Evolutionary conservation across 768 basidiomycete genomes (phyloP).

Genomic region (Neoboletus subvelutipes): DNA sequence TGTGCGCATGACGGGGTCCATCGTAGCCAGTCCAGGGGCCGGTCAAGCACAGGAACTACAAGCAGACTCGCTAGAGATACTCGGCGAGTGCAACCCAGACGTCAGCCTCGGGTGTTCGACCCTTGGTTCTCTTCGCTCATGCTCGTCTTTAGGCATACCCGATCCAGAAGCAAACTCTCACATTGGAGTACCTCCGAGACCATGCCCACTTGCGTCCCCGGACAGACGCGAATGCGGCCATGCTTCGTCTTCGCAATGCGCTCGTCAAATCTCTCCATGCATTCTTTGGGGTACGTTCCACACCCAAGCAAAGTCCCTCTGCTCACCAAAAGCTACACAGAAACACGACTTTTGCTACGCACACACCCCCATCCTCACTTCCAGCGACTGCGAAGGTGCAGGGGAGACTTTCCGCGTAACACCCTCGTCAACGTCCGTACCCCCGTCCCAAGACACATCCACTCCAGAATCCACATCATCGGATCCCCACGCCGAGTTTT

Average conservation of each 20-base stretch:
- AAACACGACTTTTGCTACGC: conserved; percentile 73
- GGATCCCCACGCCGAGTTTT: conserved; percentile 53
- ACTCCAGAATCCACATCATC: neutral
- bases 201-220: conserved; percentile 86
- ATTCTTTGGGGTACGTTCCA: conserved; percentile 66
- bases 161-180: conserved; percentile 85
- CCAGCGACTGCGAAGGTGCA: conserved; percentile 93
- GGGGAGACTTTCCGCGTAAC: conserved; percentile 86
- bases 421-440: conserved; percentile 25
- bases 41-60: conserved; percentile 55
- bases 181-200: conserved; percentile 78
- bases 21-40: conserved; percentile 46
- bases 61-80: conserved; percentile 46
- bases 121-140: conserved; percentile 4
- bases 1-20: conserved; percentile 47
- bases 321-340: conserved; percentile 39
- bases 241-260: conserved; percentile 70
- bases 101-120: conserved; percentile 31
- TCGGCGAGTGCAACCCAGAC: conserved; percentile 60
- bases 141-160: conserved; percentile 64
- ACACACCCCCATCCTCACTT: conserved; percentile 87
- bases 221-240: conserved; percentile 66
- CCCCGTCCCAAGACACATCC: neutral
- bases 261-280: conserved; percentile 56
- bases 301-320: neutral